Conservation (phyloP, 192 early-diverging fungal genomes). For the Mortierella claussenii region DNA sequence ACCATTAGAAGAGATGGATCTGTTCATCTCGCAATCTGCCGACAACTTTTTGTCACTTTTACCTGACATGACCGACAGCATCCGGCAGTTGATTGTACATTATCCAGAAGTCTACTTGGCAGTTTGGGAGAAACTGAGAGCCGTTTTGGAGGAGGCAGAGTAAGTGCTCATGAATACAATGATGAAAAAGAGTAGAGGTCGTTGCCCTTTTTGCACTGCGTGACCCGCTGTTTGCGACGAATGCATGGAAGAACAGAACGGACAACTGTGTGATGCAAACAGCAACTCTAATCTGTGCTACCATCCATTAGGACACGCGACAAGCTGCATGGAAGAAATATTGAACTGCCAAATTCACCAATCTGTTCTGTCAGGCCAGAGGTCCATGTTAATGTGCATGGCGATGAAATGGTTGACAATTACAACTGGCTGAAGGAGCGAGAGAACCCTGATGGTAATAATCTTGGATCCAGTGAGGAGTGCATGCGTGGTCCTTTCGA, state of each 20-base stretch:
- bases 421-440: slow-evolving; percentile 65
- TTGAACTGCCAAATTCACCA: slow-evolving; percentile 41
- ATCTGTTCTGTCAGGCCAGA: slow-evolving; percentile 29
- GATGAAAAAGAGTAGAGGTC: not conserved
- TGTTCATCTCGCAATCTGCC: slow-evolving; percentile 35
- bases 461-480: too few relatives aligned
- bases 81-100: slow-evolving; percentile 22
- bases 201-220: not conserved
- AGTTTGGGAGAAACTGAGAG: slow-evolving; percentile 36
- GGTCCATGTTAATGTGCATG: slow-evolving; percentile 54
- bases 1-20: slow-evolving; percentile 36
- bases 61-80: slow-evolving; percentile 41
- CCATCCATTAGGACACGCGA: slow-evolving; percentile 24
- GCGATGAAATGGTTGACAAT: slow-evolving; percentile 63
- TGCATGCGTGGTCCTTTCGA: too few relatives aligned
- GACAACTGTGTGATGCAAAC: too few relatives aligned
- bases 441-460: slow-evolving; percentile 56
- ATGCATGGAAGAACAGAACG: too few relatives aligned
- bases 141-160: slow-evolving; percentile 38
- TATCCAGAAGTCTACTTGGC: slow-evolving; percentile 38
- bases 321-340: slow-evolving; percentile 41
- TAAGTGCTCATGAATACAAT: slow-evolving; percentile 11
- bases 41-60: slow-evolving; percentile 29
- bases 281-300: not conserved
- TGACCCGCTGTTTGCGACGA: too few relatives aligned